Percentiles rank a stretch among this genome's conserved stretches.
phyloP scores from a whole-genome alignment of 768 basidiomycete genomes.

The Hygrophoropsis aurantiaca region DNA sequence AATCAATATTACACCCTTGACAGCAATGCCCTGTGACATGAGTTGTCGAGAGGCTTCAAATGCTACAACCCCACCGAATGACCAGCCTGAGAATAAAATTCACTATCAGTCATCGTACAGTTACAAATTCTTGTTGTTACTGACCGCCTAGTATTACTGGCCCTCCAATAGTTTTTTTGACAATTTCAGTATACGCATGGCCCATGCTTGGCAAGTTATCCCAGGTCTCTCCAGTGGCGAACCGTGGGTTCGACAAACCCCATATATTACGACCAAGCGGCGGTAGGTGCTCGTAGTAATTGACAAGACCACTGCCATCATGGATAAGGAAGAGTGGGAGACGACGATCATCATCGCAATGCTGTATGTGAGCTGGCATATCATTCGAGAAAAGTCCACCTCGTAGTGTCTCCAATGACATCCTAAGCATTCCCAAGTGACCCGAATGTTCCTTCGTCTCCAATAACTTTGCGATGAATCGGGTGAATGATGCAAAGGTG shows the following conservation, averaged over 20 bases:
- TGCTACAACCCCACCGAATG: constrained; percentile 73
- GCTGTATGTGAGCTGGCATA: constrained; percentile 39
- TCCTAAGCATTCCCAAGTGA: too few relatives aligned
- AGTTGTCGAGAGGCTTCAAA: constrained; percentile 63
- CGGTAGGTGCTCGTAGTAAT: constrained; percentile 47
- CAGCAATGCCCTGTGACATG: constrained; percentile 32
- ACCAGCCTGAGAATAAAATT: constrained; percentile 56
- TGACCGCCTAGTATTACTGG: constrained; percentile 60
- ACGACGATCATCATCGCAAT: constrained; percentile 11
- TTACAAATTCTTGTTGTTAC: constrained; percentile 11
- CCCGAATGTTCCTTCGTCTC: background rate
- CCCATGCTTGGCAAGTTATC: constrained; percentile 53
- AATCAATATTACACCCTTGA: constrained; percentile 63
- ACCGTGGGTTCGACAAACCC: constrained; percentile 59
- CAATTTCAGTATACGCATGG: constrained; percentile 42
- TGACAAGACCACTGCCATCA: constrained; percentile 67
- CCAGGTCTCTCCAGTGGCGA: constrained; percentile 48
- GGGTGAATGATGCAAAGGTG: constrained; percentile 32
- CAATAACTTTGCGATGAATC: constrained; percentile 8
- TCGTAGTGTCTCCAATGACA: too few relatives aligned
- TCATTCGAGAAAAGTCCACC: constrained; percentile 21
- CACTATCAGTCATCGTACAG: background rate
- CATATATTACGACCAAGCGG: constrained; percentile 54
- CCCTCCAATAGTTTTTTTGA: constrained; percentile 34
- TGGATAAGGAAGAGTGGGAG: constrained; percentile 65